Conservation (phyloP, 139 green algal genomes). For the Tetradesmus lagerheimii region DNA sequence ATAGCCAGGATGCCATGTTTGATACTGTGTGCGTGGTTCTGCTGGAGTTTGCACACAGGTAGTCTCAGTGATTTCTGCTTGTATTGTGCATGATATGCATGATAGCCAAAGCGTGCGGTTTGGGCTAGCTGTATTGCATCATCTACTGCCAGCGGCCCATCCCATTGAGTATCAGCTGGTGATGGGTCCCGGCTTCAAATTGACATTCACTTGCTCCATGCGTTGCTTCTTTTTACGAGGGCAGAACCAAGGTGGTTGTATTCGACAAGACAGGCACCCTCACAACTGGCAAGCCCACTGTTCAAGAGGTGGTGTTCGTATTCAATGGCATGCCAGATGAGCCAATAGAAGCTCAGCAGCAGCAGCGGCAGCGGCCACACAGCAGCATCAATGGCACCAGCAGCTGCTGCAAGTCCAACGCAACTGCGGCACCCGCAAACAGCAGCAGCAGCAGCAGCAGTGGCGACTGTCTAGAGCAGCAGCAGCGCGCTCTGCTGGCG, state of each 20-base stretch:
- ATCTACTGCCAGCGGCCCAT: too few relatives aligned
- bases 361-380: background rate
- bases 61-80: too few relatives aligned
- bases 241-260: slow-evolving; percentile 69
- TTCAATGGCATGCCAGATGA: background rate
- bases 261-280: slow-evolving; percentile 99
- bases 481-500: slow-evolving; percentile 53
- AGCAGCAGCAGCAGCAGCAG: background rate
- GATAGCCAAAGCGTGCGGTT: too few relatives aligned
- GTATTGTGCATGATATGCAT: too few relatives aligned
- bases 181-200: too few relatives aligned
- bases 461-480: background rate
- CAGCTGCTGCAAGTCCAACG: slow-evolving; percentile 49
- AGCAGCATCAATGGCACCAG: background rate
- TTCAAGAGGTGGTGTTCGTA: slow-evolving; percentile 64
- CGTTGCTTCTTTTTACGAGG: background rate
- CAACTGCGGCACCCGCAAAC: background rate
- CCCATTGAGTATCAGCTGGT: too few relatives aligned
- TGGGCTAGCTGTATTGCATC: too few relatives aligned
- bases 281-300: slow-evolving; percentile 79
- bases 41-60: slow-evolving; percentile 12
- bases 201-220: too few relatives aligned
- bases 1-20: too few relatives aligned
- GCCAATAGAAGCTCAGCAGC: background rate
- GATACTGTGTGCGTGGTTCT: too few relatives aligned